Percentiles rank a stretch among this genome's conserved stretches.
Conservation (phyloP, 140 eudicot genomes). For the Stevia rebaudiana region DNA sequence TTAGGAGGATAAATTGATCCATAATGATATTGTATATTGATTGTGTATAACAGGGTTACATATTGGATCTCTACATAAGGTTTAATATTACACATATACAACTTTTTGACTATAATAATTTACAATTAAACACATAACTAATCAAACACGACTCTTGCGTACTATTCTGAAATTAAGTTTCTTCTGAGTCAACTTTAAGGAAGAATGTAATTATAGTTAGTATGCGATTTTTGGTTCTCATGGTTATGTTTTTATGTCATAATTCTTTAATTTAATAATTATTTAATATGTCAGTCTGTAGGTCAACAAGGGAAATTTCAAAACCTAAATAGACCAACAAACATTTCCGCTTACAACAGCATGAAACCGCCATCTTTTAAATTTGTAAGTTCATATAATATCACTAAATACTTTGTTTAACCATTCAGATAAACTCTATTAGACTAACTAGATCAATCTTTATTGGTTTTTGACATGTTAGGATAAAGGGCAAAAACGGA, state of each 20-base stretch:
- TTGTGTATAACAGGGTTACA: no score
- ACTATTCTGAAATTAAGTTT: constrained; percentile 1
- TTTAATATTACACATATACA: neutral
- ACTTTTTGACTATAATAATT: neutral
- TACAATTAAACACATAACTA: neutral
- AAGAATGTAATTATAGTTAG: neutral
- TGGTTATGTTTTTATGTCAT: neutral
- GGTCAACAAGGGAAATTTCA: constrained; percentile 27
- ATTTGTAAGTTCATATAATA: constrained; percentile 46
- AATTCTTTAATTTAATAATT: neutral
- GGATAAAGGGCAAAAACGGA: constrained; percentile 35
- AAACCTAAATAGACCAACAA: constrained; percentile 17
- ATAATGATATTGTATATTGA: no score
- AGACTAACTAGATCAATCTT: neutral
- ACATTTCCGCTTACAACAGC: constrained; percentile 50
- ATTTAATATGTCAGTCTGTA: constrained; percentile 34
- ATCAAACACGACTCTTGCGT: neutral
- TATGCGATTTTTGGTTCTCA: neutral
- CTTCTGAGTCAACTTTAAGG: neutral
- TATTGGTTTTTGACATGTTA: constrained; percentile 18
- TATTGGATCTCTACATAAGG: neutral
- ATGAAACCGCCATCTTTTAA: constrained; percentile 53
- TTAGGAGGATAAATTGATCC: neutral
- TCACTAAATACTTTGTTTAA: neutral
- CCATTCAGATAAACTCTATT: neutral